phyloP scores from a whole-genome alignment of 495 filamentous ascomycete species.

The Podospora didyma region DNA sequence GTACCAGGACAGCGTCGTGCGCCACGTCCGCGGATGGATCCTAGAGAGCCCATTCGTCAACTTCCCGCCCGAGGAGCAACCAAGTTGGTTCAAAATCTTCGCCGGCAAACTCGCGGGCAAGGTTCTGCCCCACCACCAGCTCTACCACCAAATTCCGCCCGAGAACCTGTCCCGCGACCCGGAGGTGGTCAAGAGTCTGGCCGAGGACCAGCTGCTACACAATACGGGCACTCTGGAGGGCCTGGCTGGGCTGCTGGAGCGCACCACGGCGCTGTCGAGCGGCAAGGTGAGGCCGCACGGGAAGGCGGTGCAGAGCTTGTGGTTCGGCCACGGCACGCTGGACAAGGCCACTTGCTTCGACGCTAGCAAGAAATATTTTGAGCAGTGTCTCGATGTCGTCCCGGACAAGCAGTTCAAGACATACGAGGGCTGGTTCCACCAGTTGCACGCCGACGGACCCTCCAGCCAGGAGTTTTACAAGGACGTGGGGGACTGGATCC shows the following conservation, averaged over 20 bases:
- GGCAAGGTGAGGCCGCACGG: slow-evolving; percentile 37
- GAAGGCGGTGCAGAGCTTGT: slow-evolving; percentile 41
- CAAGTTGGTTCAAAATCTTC: slow-evolving; percentile 51
- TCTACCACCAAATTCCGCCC: slow-evolving; percentile 53
- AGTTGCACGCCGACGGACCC: slow-evolving; percentile 66
- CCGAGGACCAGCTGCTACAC: slow-evolving; percentile 65
- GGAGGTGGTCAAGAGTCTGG: slow-evolving; percentile 49
- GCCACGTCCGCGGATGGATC: slow-evolving; percentile 60
- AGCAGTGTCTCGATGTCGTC: slow-evolving; percentile 42
- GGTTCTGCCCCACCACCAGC: slow-evolving; percentile 58
- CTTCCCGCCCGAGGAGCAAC: slow-evolving; percentile 58
- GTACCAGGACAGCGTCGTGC: slow-evolving; percentile 38
- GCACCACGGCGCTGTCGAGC: slow-evolving; percentile 47
- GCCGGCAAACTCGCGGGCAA: slow-evolving; percentile 61
- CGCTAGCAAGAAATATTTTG: slow-evolving; percentile 57
- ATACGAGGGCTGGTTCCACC: slow-evolving; percentile 78
- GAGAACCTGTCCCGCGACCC: slow-evolving; percentile 60
- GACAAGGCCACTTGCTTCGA: slow-evolving; percentile 64
- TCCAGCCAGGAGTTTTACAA: slow-evolving; percentile 58
- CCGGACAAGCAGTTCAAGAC: slow-evolving; percentile 63
- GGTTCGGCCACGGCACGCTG: slow-evolving; percentile 62
- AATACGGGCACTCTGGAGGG: slow-evolving; percentile 76
- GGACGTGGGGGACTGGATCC: slow-evolving; percentile 74
- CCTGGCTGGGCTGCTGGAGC: slow-evolving; percentile 68
- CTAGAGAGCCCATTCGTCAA: slow-evolving; percentile 67